Conservation (phyloP, 169 alveolate genomes). For the Blepharisma undulans region DNA sequence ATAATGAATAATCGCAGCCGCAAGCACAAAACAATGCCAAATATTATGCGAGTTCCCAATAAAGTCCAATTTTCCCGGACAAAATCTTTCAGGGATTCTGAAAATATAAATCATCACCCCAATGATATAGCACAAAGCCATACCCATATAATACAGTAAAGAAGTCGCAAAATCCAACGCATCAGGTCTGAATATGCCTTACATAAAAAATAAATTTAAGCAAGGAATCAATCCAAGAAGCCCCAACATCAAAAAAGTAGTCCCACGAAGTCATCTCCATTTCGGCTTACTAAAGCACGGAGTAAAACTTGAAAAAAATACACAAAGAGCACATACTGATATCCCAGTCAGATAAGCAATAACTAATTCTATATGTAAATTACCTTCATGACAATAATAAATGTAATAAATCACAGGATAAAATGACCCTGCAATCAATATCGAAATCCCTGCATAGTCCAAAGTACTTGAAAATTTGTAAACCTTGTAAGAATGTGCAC, state of each 20-base stretch:
- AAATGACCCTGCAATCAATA: constrained; percentile 75
- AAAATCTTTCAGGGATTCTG: constrained; percentile 74
- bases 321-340: constrained; percentile 34
- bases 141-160: constrained; percentile 11
- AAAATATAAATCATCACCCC: constrained; percentile 72
- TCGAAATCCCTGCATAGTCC: constrained; percentile 77
- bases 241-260: constrained; percentile 61
- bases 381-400: constrained; percentile 43
- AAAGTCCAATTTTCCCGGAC: constrained; percentile 71
- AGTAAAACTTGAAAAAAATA: constrained; percentile 49
- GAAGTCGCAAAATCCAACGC: neutral
- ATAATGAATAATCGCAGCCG: constrained; percentile 35
- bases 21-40: constrained; percentile 33
- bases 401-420: constrained; percentile 69
- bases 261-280: constrained; percentile 64
- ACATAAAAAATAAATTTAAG: constrained; percentile 46
- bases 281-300: constrained; percentile 50
- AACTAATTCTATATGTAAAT: constrained; percentile 26
- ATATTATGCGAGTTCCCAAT: constrained; percentile 44
- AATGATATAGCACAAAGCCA: constrained; percentile 46
- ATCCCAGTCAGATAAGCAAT: constrained; percentile 14
- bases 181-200: constrained; percentile 13
- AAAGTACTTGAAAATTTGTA: constrained; percentile 54
- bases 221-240: constrained; percentile 51
- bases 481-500: constrained; percentile 28